Evolutionary conservation across 2,329 filamentous ascomycete genomes (phyloP).

Genomic region (Arthroderma sp.): DNA sequence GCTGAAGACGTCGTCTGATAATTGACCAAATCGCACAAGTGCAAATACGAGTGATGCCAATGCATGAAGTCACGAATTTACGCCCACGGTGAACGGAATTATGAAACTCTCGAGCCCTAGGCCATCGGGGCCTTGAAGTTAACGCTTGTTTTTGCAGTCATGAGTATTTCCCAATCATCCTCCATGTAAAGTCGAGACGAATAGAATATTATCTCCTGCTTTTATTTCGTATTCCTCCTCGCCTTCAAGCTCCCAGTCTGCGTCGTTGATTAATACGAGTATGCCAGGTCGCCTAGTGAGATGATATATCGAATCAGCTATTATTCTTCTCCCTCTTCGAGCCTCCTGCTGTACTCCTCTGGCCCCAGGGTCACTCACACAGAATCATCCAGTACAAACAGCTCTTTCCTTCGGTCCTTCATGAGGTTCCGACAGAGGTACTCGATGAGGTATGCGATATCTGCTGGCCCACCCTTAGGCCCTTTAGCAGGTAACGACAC

Average conservation of each 20-base stretch:
- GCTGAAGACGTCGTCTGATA: conserved; percentile 31
- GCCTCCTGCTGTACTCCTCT: too few relatives aligned
- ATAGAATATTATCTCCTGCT: conserved; percentile 73
- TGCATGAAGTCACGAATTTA: neutral
- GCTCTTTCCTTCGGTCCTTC: conserved; percentile 70
- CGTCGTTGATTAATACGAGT: conserved; percentile 91
- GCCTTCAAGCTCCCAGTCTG: conserved; percentile 95
- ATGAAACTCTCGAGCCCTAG: too few relatives aligned
- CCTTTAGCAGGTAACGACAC: conserved; percentile 54
- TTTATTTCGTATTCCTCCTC: conserved; percentile 82
- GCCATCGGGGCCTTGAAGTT: too few relatives aligned
- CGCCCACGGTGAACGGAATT: too few relatives aligned
- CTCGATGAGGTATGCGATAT: conserved; percentile 61
- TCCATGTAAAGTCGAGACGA: conserved; percentile 92
- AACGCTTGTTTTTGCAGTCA: too few relatives aligned
- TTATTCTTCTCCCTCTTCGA: too few relatives aligned
- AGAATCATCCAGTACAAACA: conserved; percentile 76
- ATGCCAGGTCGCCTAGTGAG: conserved; percentile 74
- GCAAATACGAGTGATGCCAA: neutral
- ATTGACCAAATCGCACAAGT: too few relatives aligned
- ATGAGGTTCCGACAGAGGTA: conserved; percentile 72
- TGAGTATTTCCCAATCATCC: conserved; percentile 55
- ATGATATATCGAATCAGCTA: conserved; percentile 15
- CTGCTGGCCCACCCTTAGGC: conserved; percentile 48
- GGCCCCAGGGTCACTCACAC: conserved; percentile 72